Evolutionary conservation across 2,329 filamentous ascomycete genomes (phyloP).

Genomic region (Aspergillus sp.): DNA sequence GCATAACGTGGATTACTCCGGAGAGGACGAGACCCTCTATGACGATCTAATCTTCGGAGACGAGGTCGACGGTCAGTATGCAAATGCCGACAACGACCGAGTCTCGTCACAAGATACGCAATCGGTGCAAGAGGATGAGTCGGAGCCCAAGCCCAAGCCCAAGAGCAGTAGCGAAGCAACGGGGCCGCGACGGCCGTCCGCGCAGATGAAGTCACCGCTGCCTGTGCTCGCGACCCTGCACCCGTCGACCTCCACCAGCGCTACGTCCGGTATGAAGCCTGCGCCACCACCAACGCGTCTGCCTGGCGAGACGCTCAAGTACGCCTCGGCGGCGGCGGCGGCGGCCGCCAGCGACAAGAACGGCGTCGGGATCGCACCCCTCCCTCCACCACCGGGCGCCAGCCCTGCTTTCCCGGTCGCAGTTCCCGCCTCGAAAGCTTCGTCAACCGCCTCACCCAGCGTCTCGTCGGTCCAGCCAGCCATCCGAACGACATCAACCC

Average conservation of each 20-base stretch:
- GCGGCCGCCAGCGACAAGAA: conserved; percentile 89
- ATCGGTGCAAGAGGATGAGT: conserved; percentile 80
- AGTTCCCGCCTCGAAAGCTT: conserved; percentile 52
- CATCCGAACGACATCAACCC: conserved; percentile 36
- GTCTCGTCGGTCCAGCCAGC: conserved; percentile 51
- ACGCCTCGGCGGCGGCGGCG: conserved; percentile 91
- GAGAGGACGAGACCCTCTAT: conserved; percentile 89
- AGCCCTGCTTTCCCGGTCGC: conserved; percentile 52
- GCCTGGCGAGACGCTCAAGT: conserved; percentile 89
- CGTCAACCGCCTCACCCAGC: conserved; percentile 59
- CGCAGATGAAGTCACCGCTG: conserved; percentile 88
- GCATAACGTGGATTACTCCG: conserved; percentile 80
- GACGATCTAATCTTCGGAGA: conserved; percentile 90
- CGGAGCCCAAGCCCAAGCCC: conserved; percentile 61
- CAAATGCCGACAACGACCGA: conserved; percentile 74
- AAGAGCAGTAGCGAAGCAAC: conserved; percentile 58
- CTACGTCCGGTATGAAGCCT: conserved; percentile 78
- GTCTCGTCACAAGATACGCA: conserved; percentile 94
- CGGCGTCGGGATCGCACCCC: conserved; percentile 82
- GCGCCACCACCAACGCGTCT: conserved; percentile 80
- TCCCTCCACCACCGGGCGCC: conserved; percentile 81
- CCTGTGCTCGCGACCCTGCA: conserved; percentile 91
- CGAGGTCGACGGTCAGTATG: conserved; percentile 78
- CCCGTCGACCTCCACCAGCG: conserved; percentile 49
- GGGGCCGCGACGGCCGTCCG: conserved; percentile 70